Percentiles rank a stretch among this genome's conserved stretches.
Evolutionary conservation across 164 flowering plant genomes (phyloP).

Genomic region (Vitis amurensis): DNA sequence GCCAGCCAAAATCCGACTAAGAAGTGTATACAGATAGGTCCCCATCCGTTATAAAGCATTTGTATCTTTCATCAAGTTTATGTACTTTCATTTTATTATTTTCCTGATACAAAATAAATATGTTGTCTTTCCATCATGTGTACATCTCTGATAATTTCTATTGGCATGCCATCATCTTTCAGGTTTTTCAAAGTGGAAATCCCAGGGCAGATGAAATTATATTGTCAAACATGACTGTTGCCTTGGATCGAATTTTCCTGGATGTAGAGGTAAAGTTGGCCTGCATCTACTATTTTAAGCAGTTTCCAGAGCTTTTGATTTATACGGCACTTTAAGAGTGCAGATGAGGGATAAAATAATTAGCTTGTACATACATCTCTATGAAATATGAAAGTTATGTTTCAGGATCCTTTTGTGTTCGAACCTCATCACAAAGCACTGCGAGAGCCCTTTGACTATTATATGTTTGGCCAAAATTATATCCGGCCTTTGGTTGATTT

Average conservation of each 20-base stretch:
- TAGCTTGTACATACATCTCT: conserved; percentile 12
- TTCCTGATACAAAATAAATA: too few relatives aligned
- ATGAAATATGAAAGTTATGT: conserved; percentile 12
- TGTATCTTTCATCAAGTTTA: neutral
- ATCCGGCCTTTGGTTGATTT: conserved; percentile 86
- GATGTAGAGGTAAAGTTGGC: conserved; percentile 67
- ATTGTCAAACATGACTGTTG: conserved; percentile 70
- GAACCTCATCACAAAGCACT: conserved; percentile 76
- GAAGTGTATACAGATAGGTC: neutral
- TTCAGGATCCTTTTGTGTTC: conserved; percentile 85
- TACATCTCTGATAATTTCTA: neutral
- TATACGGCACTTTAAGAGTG: neutral
- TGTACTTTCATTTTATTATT: too few relatives aligned
- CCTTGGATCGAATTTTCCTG: conserved; percentile 68
- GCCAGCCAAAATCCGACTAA: too few relatives aligned
- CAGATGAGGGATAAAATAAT: neutral
- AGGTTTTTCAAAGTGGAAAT: conserved; percentile 80
- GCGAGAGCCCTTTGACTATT: conserved; percentile 94
- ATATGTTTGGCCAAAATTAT: conserved; percentile 83
- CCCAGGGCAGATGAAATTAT: conserved; percentile 62
- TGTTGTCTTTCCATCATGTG: neutral
- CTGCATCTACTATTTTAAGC: neutral
- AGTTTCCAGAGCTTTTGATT: neutral
- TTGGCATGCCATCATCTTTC: conserved; percentile 14
- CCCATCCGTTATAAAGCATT: neutral